These are phyloP conservation scores for Claviceps fusiformis DNA, from an alignment of 2,329 filamentous ascomycete genomes.

Conservation along the genomic window DNA sequence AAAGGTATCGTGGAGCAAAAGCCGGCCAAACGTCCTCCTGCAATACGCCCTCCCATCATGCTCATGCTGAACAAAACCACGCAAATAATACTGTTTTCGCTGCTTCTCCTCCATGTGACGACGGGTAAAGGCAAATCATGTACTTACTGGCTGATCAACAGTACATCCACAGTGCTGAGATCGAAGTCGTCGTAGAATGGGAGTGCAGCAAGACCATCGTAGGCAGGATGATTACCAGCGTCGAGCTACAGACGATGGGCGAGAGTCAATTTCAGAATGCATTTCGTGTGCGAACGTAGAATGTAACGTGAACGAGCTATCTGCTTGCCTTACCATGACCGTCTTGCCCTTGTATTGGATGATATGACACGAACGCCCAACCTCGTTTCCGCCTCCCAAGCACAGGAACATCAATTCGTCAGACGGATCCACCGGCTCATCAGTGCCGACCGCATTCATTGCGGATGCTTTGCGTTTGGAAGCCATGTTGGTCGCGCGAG, in stretches of 20 bases:
- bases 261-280: neutral
- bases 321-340: conserved; percentile 59
- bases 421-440: conserved; percentile 82
- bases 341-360: conserved; percentile 99
- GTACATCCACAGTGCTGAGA: conserved; percentile 88
- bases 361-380: conserved; percentile 93
- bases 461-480: conserved; percentile 79
- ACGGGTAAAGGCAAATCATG: neutral
- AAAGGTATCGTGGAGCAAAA: neutral
- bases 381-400: conserved; percentile 90
- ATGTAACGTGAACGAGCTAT: neutral
- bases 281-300: neutral
- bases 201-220: conserved; percentile 83
- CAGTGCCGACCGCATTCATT: conserved; percentile 51
- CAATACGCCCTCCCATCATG: neutral
- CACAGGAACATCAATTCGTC: conserved; percentile 93
- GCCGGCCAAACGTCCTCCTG: neutral
- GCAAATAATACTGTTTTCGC: neutral
- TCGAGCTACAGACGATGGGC: conserved; percentile 52
- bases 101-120: neutral
- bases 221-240: conserved; percentile 91
- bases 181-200: conserved; percentile 99
- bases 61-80: neutral
- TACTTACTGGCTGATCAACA: conserved; percentile 97
- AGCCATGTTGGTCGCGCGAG: conserved; percentile 49